Evolutionary conservation across 2,329 filamentous ascomycete genomes (phyloP).

Genomic region (Didymosphaeria variabile): DNA sequence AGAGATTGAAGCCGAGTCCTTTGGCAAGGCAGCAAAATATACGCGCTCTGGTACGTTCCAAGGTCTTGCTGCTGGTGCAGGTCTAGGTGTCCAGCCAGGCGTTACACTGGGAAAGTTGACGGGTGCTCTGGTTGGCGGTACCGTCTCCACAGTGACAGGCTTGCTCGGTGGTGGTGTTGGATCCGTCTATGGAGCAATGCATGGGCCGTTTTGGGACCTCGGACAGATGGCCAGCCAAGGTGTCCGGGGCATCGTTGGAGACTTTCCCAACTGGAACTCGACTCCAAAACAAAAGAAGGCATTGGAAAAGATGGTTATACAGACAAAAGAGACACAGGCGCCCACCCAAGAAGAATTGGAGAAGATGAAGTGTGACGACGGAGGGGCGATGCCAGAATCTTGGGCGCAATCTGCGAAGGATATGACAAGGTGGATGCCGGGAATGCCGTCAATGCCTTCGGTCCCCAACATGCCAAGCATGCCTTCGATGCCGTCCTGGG

Average conservation of each 20-base stretch:
- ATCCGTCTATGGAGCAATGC: constrained; percentile 47
- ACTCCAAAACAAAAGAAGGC: constrained; percentile 46
- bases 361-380: constrained; percentile 44
- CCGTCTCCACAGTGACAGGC: constrained; percentile 44
- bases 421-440: constrained; percentile 44
- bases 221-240: constrained; percentile 49
- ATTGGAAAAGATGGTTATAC: constrained; percentile 50
- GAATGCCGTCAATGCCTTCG: constrained; percentile 34
- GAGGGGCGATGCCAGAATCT: constrained; percentile 43
- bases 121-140: constrained; percentile 47
- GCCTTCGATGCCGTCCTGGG: constrained; percentile 26
- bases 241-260: constrained; percentile 43
- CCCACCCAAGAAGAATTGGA: constrained; percentile 45
- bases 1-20: constrained; percentile 53
- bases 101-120: constrained; percentile 48
- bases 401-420: constrained; percentile 46
- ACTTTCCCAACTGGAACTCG: constrained; percentile 48
- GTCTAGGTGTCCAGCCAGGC: constrained; percentile 48
- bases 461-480: constrained; percentile 29
- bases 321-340: constrained; percentile 44
- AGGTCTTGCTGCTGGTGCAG: constrained; percentile 50
- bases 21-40: constrained; percentile 54
- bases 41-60: constrained; percentile 51
- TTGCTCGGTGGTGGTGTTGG: constrained; percentile 47
- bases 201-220: constrained; percentile 47